Percentiles rank a stretch among this genome's conserved stretches.
Evolutionary conservation across 441 rosid species (phyloP).

Genomic region (Cnidoscolus chayamansa): DNA sequence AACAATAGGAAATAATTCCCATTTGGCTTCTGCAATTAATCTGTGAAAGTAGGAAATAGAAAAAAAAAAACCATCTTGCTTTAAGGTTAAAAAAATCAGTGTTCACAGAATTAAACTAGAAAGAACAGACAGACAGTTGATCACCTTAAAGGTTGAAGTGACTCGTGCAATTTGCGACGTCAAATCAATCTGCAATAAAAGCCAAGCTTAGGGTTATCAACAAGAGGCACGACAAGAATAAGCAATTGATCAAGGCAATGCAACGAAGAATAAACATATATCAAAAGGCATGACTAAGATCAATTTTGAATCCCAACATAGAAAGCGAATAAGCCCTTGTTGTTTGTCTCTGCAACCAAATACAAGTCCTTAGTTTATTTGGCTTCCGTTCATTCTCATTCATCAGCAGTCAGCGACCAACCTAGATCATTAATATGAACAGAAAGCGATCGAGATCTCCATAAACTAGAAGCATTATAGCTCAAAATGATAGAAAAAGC

Average conservation of each 20-base stretch:
- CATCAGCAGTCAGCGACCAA: not conserved
- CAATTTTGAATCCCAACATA: not conserved
- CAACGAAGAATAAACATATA: not conserved
- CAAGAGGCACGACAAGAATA: not conserved
- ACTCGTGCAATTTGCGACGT: constrained; percentile 74
- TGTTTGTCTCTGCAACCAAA: too few relatives aligned
- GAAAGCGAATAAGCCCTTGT: too few relatives aligned
- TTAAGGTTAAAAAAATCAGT: too few relatives aligned
- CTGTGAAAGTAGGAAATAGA: not conserved
- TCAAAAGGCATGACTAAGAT: not conserved
- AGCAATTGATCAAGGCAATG: not conserved
- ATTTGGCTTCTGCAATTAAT: not conserved
- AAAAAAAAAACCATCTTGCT: not conserved
- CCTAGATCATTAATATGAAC: not conserved
- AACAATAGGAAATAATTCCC: not conserved
- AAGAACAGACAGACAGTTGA: not conserved
- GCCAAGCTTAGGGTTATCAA: not conserved
- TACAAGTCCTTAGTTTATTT: too few relatives aligned
- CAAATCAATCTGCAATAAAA: constrained; percentile 69
- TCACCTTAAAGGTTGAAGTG: constrained; percentile 69
- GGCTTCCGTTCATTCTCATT: too few relatives aligned
- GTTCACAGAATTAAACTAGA: not conserved
- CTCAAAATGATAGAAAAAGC: not conserved
- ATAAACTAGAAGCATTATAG: not conserved
- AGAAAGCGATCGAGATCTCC: constrained; percentile 9